Percentiles rank a stretch among this genome's conserved stretches.
These are phyloP conservation scores for Naganishia cerealis DNA, from an alignment of 1,284 basidiomycete species.

Conservation along the genomic window DNA sequence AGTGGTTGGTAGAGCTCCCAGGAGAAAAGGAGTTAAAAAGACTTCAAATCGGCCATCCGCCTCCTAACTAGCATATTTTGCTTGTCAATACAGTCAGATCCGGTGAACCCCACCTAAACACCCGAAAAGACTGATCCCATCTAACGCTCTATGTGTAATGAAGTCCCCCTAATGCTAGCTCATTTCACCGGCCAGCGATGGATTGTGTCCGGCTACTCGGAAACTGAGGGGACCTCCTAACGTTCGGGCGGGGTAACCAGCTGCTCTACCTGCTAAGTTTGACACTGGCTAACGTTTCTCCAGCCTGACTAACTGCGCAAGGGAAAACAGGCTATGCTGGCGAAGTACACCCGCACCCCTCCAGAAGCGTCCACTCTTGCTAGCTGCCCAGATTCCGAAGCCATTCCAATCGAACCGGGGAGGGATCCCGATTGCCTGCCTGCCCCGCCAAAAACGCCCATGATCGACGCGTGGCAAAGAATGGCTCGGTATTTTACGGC, in stretches of 20 bases:
- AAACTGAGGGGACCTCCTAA: constrained; percentile 13
- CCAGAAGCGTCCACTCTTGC: background rate
- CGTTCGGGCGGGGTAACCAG: background rate
- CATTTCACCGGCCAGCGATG: constrained; percentile 4
- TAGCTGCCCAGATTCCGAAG: background rate
- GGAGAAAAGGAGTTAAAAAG: constrained; percentile 24
- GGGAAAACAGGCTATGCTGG: constrained; percentile 1
- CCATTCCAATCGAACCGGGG: constrained; percentile 2
- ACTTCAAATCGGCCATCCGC: constrained; percentile 17
- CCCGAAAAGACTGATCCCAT: constrained; percentile 15
- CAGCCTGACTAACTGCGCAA: constrained; percentile 27
- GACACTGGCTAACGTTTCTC: background rate
- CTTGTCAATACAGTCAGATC: constrained; percentile 22
- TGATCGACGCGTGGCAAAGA: constrained; percentile 10
- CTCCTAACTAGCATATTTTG: constrained; percentile 9
- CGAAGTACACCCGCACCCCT: background rate
- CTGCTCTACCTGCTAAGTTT: background rate
- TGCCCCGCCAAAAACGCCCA: background rate
- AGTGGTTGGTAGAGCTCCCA: background rate
- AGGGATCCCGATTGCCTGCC: background rate
- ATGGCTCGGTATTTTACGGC: background rate
- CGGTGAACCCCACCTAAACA: constrained; percentile 23
- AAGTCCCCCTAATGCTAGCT: constrained; percentile 16
- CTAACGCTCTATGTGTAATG: background rate
- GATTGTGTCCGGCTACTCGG: constrained; percentile 8